phyloP scores from a whole-genome alignment of 805 yeast genomes.

The Candida montana region DNA sequence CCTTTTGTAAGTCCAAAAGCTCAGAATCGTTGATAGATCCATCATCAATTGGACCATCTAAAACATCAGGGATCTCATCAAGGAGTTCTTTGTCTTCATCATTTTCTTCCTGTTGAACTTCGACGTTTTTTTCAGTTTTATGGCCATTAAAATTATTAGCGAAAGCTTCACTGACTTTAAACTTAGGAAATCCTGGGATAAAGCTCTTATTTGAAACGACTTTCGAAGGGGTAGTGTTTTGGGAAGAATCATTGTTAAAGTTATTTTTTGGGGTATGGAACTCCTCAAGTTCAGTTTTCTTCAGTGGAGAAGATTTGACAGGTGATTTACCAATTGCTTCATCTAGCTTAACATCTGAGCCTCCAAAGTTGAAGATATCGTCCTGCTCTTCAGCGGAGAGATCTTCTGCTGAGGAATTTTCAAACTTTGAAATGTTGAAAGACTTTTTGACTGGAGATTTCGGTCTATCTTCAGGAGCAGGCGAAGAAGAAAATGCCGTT shows the following conservation, averaged over 20 bases:
- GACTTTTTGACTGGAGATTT: constrained; percentile 23
- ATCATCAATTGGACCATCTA: constrained; percentile 5
- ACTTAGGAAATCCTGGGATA: constrained; percentile 29
- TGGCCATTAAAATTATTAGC: constrained; percentile 28
- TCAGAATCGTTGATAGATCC: constrained; percentile 13
- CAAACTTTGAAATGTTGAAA: constrained; percentile 22
- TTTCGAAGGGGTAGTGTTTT: not conserved
- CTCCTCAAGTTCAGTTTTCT: not conserved
- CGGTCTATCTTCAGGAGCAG: constrained; percentile 12
- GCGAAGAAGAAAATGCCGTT: constrained; percentile 28
- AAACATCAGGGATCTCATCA: constrained; percentile 9
- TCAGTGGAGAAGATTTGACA: constrained; percentile 6
- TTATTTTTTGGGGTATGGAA: not conserved
- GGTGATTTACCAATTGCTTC: constrained; percentile 10
- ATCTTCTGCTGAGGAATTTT: constrained; percentile 14
- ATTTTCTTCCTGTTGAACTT: constrained; percentile 9
- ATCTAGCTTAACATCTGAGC: constrained; percentile 1
- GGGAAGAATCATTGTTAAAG: not conserved
- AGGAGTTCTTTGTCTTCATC: not conserved
- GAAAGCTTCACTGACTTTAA: constrained; percentile 30
- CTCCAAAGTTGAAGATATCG: constrained; percentile 14
- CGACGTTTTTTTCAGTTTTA: constrained; percentile 3
- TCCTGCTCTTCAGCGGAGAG: not conserved
- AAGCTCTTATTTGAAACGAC: constrained; percentile 14
- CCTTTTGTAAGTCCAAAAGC: constrained; percentile 19